phyloP scores from a whole-genome alignment of 495 filamentous ascomycete species.

The Penicillium odoratum region DNA sequence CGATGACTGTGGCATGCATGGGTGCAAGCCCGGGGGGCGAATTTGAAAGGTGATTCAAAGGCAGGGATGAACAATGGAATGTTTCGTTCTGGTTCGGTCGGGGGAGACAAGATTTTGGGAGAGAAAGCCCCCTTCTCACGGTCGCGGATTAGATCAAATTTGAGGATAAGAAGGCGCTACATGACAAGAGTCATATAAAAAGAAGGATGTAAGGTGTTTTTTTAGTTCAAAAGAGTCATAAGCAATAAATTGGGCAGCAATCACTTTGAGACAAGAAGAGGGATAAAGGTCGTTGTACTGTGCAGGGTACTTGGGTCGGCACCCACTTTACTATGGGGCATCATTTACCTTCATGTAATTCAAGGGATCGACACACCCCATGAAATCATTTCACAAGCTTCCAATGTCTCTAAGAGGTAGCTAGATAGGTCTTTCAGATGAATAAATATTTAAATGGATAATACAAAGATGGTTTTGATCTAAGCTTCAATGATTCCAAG shows the following conservation, averaged over 20 bases:
- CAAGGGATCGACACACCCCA: conserved; percentile 26
- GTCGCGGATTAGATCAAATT: neutral
- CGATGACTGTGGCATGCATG: conserved; percentile 47
- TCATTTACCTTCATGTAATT: conserved; percentile 26
- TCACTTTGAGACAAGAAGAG: conserved; percentile 26
- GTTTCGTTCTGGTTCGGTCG: conserved; percentile 22
- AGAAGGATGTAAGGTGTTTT: neutral
- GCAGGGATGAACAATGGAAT: conserved; percentile 35
- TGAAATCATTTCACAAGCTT: conserved; percentile 15
- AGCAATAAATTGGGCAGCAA: conserved; percentile 26
- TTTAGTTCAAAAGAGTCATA: neutral
- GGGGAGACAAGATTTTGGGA: neutral
- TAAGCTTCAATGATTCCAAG: no score
- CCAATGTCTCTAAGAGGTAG: neutral
- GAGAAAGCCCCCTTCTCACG: neutral
- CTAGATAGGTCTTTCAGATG: neutral
- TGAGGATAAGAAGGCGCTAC: conserved; percentile 16
- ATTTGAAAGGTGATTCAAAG: conserved; percentile 18
- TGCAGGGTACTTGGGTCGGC: conserved; percentile 24
- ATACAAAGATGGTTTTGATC: no score
- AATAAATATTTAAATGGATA: no score
- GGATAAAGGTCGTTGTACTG: conserved; percentile 24
- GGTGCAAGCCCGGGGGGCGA: conserved; percentile 29
- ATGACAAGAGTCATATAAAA: conserved; percentile 13
- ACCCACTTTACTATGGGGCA: conserved; percentile 22